Evolutionary conservation across 2,329 filamentous ascomycete genomes (phyloP), one percentile per base, ranked within the genome.

Genomic region (Colletotrichum lini): DNA sequence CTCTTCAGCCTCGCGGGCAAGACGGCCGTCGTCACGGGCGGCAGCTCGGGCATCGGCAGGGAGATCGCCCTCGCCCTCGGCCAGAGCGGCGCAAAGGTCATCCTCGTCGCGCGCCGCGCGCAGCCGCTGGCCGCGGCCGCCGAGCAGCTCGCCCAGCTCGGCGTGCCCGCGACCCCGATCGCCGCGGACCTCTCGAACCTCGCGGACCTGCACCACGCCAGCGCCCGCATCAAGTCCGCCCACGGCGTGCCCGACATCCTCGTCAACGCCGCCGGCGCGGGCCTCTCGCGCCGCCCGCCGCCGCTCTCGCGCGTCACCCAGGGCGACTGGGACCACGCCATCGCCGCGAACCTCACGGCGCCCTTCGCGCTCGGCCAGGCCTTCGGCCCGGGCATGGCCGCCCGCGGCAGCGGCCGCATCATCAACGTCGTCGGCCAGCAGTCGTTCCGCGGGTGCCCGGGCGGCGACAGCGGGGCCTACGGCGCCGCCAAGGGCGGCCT

Each of bases 361-460:
- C 79, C 80, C 0, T 81, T 81, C 35, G 67, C 75, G 0, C 72
- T 81, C 0, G 79, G 80, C 0, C 79, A 81, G 7, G 76, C 75
- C 0, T 81, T 80, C 3, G 80, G 79, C 0, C 79, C 79, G 0
- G 72, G 70, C 2, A 80, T 81, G 79, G 79, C 80, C 0, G 68
- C 73, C 9, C 74, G 78, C 0, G 79, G 79, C 0, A 76, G 75
- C 59, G 80, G 80, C 0, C 73, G 79, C 1, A 80, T 81, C 50
- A 79, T 81, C 74, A 81, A 81, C 64, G 72, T 81, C 16, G 75
- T 75, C 35, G 78, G 77, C 57, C 80, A 81, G 54, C 79, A 81
- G 18, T 74, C 79, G 0, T 79, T 80, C 5, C 74, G 79, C 4
- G 79, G 78, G 0, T 80, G 26, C 26, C 26, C 26, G 26, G 30